phyloP scores from a whole-genome alignment of 495 filamentous ascomycete genomes.

The Xylaria sp. region DNA sequence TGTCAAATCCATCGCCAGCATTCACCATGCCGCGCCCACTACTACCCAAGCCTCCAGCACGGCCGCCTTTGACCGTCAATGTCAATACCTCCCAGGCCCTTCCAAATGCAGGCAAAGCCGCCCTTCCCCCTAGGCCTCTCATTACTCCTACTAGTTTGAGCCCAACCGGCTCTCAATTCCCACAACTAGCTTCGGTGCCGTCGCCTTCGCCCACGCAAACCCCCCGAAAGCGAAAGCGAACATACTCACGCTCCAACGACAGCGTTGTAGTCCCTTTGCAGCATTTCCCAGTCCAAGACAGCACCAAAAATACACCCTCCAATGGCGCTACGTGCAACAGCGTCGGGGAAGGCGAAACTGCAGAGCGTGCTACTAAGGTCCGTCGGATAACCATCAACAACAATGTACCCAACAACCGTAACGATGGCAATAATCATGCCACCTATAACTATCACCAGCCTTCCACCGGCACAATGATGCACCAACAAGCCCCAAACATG shows the following conservation, averaged over 20 bases:
- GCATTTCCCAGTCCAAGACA: neutral
- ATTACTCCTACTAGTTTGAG: neutral
- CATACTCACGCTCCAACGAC: neutral
- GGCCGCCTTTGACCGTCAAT: neutral
- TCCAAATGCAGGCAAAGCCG: conserved; percentile 20
- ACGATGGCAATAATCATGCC: neutral
- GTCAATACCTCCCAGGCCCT: conserved; percentile 1
- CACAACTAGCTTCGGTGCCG: neutral
- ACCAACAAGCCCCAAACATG: neutral
- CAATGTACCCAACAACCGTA: neutral
- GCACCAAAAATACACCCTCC: neutral
- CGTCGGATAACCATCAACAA: neutral
- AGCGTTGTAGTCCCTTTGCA: neutral
- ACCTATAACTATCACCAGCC: neutral
- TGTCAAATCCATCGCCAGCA: neutral
- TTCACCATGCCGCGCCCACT: conserved; percentile 2
- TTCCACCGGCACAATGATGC: neutral
- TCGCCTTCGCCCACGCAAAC: neutral
- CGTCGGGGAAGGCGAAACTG: neutral
- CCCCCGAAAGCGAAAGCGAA: neutral
- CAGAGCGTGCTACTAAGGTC: neutral
- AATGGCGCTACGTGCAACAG: neutral
- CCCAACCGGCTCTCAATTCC: neutral
- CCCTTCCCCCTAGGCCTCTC: neutral
- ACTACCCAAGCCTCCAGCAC: neutral